Evolutionary conservation across 768 basidiomycete genomes (phyloP), one percentile per base, ranked within the genome.

Genomic region (Atractiella rhizophila): DNA sequence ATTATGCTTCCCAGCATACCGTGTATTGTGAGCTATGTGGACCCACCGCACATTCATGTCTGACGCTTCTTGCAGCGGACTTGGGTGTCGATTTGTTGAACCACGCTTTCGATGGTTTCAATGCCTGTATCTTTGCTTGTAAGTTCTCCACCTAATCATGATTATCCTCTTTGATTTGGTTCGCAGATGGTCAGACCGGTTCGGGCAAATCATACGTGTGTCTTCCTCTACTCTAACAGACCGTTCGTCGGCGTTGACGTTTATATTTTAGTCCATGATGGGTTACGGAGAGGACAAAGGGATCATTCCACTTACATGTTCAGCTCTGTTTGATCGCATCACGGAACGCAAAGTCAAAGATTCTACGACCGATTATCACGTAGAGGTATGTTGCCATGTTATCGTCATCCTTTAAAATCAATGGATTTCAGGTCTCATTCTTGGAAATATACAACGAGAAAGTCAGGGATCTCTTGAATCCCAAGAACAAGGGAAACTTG

Each of bases 61-160:
- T n/a, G n/a, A n/a, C n/a, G n/a, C n/a, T n/a, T n/a, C 64, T 96
- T 43, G 94, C 81, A 59, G 73, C 83, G 50, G 88, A 96, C 63
- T 59, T 96, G 27, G 88, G 88, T 31, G 77, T 76, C 59, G 88
- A 94, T 55, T 61, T 98, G 39, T 64, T 98, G 51, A 81, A 96
- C 58, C 86, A 96, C 57, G 76, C 81, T 31, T 96, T 98, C 62
- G 63, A 76, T 27, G 88, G 88, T 23, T 96, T 91, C 62, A 94
- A 96, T 66, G 80, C 85, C 35, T 94, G 85, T 68, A 91, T 98
- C 61, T 68, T 98, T 57, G 88, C 91, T 60, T 96, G 86, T 91
- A 62, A 68, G 86, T 74, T 11, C 45, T 45, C 16, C n/a, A 27
- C 39, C 28, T 13, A 27, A 27, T 13, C 27, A 25, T 20, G 13